Evolutionary conservation across 768 basidiomycete genomes (phyloP), one percentile per base, ranked within the genome.

Genomic region (Kondoa subrosea): DNA sequence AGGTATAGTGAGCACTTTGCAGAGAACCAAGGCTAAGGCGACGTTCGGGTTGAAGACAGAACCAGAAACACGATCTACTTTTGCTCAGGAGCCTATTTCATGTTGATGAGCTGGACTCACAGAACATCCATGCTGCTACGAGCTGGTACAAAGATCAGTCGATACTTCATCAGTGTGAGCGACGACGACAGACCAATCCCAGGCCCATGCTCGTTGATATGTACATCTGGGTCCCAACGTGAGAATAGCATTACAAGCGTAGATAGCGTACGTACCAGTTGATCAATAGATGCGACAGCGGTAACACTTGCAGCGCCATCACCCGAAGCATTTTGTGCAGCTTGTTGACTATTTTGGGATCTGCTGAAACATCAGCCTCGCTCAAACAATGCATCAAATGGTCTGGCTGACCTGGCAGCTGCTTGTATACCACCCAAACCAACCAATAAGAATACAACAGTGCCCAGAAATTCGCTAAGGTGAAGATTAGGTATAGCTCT

Each of bases 391-490:
- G 16, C 56, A 56, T 15, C 56, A 56, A 56, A 56, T 25, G 15
- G 56, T 56, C 56, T 56, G 56, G 3, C 66, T 3, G 71, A 63
- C 29, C 57, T 67, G 12, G 80, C 76, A 0, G 82, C 78, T 1
- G 83, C 83, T 73, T 87, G 85, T 26, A 84, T 81, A 1, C 84
- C 84, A 1, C 85, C 85, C 1, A 85, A 79, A 12, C 83, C 85
- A 56, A 86, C 79, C n/a, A 84, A 79, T 30, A 87, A 79, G 76
- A 87, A 87, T 67, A 83, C 40, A 57, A 72, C 66, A 25, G 68
- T 69, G 4, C 30, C 63, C 12, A 50, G 31, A 21, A 64, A 64
- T 31, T 60, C 58, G 25, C n/a, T 60, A 31, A 8, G 25, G 25
- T 12, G 14, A 15, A 4, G 14, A 14, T 60, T 12, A 12, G 8